A percentile compares a stretch with the other conserved stretches of the same genome.
Conservation (phyloP, 345 rosid species). For the Linum usitatissimum region DNA sequence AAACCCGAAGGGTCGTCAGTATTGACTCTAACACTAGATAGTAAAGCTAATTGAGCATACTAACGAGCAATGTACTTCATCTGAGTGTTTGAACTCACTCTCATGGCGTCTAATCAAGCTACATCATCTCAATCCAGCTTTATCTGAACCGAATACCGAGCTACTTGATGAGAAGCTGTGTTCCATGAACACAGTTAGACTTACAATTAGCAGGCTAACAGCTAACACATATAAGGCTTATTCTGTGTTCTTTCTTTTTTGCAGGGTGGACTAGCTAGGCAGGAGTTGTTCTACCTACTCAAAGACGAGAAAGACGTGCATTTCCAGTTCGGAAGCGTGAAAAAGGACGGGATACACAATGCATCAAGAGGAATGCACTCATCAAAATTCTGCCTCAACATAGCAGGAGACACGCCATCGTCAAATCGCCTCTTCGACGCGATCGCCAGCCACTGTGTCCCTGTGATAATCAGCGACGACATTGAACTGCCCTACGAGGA, state of each 20-base stretch:
- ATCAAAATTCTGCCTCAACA: slow-evolving; percentile 88
- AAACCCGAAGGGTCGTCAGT: no score
- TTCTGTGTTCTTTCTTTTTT: background rate
- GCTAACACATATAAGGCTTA: background rate
- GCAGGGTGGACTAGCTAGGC: slow-evolving; percentile 82
- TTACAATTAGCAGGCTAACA: no score
- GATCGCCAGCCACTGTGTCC: slow-evolving; percentile 88
- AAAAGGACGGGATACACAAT: slow-evolving; percentile 47
- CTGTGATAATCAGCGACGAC: slow-evolving; percentile 85
- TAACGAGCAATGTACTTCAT: no score
- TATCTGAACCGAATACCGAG: no score
- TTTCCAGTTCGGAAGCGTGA: slow-evolving; percentile 72
- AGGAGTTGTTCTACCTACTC: slow-evolving; percentile 62
- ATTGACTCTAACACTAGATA: no score
- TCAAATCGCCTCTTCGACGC: slow-evolving; percentile 96
- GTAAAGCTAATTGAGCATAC: no score
- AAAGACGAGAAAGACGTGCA: slow-evolving; percentile 79
- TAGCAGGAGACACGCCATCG: slow-evolving; percentile 96
- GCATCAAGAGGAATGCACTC: slow-evolving; percentile 77
- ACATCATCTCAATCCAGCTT: no score
- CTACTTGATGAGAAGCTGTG: no score
- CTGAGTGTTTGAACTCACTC: no score
- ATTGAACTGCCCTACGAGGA: slow-evolving; percentile 94
- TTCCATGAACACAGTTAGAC: no score
- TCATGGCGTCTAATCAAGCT: no score